Percentiles rank a stretch among this genome's conserved stretches.
Conservation (phyloP, 768 basidiomycete species). For the Austroboletus eburneus region DNA sequence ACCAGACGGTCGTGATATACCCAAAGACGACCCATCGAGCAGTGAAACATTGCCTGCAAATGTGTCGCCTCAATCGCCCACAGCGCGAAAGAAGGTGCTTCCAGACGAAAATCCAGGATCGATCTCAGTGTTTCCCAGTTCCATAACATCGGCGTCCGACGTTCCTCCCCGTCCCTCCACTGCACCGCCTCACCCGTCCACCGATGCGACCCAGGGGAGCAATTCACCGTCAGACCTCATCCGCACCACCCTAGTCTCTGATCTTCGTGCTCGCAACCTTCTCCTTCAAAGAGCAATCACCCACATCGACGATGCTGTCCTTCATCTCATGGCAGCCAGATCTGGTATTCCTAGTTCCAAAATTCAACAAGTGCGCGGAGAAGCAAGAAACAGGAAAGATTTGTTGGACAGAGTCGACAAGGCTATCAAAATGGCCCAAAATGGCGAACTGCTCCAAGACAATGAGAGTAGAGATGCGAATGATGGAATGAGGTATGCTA, state of each 20-base stretch:
- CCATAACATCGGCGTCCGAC: slow-evolving; percentile 10
- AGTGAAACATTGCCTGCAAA: slow-evolving; percentile 14
- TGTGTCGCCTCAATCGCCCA: slow-evolving; percentile 14
- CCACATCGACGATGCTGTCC: slow-evolving; percentile 30
- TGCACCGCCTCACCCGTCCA: slow-evolving; percentile 24
- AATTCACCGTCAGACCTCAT: slow-evolving; percentile 8
- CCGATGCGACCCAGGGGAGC: slow-evolving; percentile 9
- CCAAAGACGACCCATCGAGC: slow-evolving; percentile 9
- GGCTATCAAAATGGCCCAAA: slow-evolving; percentile 28
- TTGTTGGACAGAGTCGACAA: slow-evolving; percentile 28
- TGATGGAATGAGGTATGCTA: slow-evolving; percentile 15
- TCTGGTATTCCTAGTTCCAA: slow-evolving; percentile 29
- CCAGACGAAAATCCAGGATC: slow-evolving; percentile 7
- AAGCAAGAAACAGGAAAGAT: slow-evolving; percentile 30
- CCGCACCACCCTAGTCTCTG: slow-evolving; percentile 21
- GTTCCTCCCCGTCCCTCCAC: slow-evolving; percentile 25
- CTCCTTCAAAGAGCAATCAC: slow-evolving; percentile 31
- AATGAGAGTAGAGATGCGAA: not conserved
- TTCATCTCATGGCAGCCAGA: slow-evolving; percentile 29
- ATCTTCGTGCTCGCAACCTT: slow-evolving; percentile 29
- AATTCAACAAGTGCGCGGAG: slow-evolving; percentile 28
- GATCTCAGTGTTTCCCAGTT: not conserved
- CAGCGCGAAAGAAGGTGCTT: slow-evolving; percentile 6
- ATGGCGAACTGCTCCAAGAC: slow-evolving; percentile 11
- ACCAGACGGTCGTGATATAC: slow-evolving; percentile 15